Evolutionary conservation across 108 stramenopile species (phyloP).

Genomic region (Parietichytrium sp.): DNA sequence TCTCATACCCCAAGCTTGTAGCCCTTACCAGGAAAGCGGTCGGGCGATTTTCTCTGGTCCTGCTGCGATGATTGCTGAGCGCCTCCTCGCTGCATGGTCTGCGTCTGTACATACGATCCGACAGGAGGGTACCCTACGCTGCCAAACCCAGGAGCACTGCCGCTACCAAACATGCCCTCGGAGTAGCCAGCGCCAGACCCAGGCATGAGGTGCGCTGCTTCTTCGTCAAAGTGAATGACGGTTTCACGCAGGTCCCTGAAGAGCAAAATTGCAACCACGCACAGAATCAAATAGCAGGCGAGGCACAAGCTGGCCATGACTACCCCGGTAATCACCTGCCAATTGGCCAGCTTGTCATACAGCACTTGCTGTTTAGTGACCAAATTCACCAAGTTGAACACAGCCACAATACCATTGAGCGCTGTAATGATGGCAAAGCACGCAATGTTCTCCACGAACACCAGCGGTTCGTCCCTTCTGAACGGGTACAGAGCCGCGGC

Average conservation of each 20-base stretch:
- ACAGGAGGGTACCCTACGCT: neutral
- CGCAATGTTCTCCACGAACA: neutral
- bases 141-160: neutral
- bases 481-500: neutral
- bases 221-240: constrained; percentile 1
- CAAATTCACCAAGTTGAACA: neutral
- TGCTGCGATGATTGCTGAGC: neutral
- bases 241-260: constrained; percentile 18
- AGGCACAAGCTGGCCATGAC: neutral
- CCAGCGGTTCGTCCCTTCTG: neutral
- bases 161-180: neutral
- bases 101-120: neutral
- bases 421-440: neutral
- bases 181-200: neutral
- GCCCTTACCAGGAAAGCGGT: constrained; percentile 6
- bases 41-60: neutral
- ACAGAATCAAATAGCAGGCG: neutral
- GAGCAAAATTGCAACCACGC: neutral
- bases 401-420: neutral
- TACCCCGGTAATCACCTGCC: neutral
- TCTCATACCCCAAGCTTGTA: constrained; percentile 3
- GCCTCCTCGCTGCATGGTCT: neutral
- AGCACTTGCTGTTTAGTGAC: neutral
- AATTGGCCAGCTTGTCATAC: neutral
- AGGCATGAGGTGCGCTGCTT: neutral